phyloP scores from a whole-genome alignment of 2,329 filamentous ascomycete species.

The Epicoccum sorghinum region DNA sequence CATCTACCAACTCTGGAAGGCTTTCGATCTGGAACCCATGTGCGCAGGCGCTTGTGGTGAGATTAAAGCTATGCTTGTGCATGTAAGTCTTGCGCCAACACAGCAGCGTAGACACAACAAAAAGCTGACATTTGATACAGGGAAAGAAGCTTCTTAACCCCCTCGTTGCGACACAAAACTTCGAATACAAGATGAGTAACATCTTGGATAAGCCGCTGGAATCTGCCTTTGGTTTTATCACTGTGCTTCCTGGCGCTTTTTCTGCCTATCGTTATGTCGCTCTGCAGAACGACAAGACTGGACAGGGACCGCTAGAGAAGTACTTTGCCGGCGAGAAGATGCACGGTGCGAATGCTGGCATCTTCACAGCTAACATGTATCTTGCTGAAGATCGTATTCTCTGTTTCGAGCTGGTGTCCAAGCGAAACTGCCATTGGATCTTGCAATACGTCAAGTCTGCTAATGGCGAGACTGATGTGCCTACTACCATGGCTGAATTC shows the following conservation, averaged over 20 bases:
- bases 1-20: slow-evolving; percentile 98
- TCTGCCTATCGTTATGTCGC: slow-evolving; percentile 97
- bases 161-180: slow-evolving; percentile 94
- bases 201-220: slow-evolving; percentile 98
- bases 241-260: slow-evolving; percentile 93
- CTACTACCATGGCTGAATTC: slow-evolving; percentile 90
- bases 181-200: slow-evolving; percentile 99
- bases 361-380: slow-evolving; percentile 99
- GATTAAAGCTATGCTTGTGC: slow-evolving; percentile 96
- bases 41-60: slow-evolving; percentile 97
- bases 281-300: slow-evolving; percentile 94
- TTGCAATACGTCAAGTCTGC: slow-evolving; percentile 98
- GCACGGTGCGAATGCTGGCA: slow-evolving; percentile 88
- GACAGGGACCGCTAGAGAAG: slow-evolving; percentile 89
- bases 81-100: slow-evolving; percentile 28
- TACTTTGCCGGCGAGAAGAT: slow-evolving; percentile 98
- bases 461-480: slow-evolving; percentile 95
- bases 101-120: no score
- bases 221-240: slow-evolving; percentile 97
- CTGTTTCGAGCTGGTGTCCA: slow-evolving; percentile 97
- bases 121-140: no score
- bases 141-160: slow-evolving; percentile 92
- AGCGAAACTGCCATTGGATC: slow-evolving; percentile 97
- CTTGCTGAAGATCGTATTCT: slow-evolving; percentile 98
- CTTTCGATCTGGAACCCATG: slow-evolving; percentile 96